A percentile compares a stretch with the other conserved stretches of the same genome.
Conservation (phyloP, 768 basidiomycete species). For the Serpula lacrymans region DNA sequence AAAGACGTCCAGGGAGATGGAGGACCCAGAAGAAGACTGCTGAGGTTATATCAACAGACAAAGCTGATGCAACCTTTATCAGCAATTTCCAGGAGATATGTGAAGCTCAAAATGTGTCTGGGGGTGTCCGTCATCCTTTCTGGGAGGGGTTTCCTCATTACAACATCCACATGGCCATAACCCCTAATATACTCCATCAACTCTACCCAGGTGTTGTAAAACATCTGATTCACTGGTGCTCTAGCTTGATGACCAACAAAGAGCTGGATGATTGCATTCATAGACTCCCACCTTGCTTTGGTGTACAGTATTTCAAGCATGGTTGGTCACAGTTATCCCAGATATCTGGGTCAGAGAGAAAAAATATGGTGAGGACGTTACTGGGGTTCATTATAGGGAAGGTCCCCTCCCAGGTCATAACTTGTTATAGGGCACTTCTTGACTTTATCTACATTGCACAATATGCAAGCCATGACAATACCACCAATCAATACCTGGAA, state of each 20-base stretch:
- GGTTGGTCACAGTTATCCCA: conserved; percentile 6
- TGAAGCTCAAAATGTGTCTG: too few relatives aligned
- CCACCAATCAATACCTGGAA: conserved; percentile 11
- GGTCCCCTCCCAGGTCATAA: background rate
- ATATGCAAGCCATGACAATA: conserved; percentile 6
- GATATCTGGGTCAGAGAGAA: conserved; percentile 6
- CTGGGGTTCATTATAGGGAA: conserved; percentile 2
- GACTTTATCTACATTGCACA: conserved; percentile 31
- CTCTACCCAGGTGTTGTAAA: conserved; percentile 45
- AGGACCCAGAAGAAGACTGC: background rate
- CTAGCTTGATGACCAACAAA: conserved; percentile 3
- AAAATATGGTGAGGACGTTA: conserved; percentile 14
- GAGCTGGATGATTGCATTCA: conserved; percentile 14
- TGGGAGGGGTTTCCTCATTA: conserved; percentile 36
- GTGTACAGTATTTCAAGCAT: conserved; percentile 5
- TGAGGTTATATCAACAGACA: conserved; percentile 1
- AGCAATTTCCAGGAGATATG: conserved; percentile 2
- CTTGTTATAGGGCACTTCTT: conserved; percentile 8
- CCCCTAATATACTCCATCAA: conserved; percentile 44
- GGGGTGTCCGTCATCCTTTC: too few relatives aligned
- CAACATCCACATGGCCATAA: conserved; percentile 36
- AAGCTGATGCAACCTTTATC: conserved; percentile 7
- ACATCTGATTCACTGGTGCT: conserved; percentile 37
- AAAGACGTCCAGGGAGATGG: background rate
- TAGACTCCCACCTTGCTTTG: conserved; percentile 5